Evolutionary conservation across 106 monocot genomes (phyloP), one percentile per base, ranked within the genome.

Genomic region (Platanthera guangdongensis): DNA sequence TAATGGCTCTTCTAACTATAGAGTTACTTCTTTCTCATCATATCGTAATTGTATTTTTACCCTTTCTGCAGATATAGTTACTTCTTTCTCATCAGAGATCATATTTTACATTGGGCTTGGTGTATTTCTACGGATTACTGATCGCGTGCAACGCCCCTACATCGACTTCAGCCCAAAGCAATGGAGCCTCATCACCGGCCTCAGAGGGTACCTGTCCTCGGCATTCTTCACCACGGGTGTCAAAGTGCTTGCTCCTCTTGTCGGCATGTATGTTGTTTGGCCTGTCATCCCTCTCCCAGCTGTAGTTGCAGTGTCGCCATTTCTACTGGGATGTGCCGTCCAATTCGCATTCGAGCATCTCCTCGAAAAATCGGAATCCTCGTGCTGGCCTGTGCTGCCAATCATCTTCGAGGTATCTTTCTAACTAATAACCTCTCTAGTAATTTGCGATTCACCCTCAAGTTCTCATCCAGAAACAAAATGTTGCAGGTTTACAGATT

Each of bases 381-480:
- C 92, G n/a, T 89, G 85, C 81, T 92, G 92, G 92, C 92, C 89
- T 21, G 53, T 92, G 22, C 19, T 92, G 51, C 86, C 89, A 46
- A 87, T 92, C 55, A 87, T 92, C 59, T 92, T 92, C 78, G 92
- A 92, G 92, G 92, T 92, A 82, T 65, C 0, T 73, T 46, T 4
- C 6, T n/a, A 51, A 19, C 50, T 46, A 2, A 9, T 11, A 22
- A 46, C 51, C 21, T 7, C 21, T 51, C 11, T 51, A 50, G 19
- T 19, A 9, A 30, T 51, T 72, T 1, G 4, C 8, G 16, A 14
- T 48, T 70, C 39, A 30, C 39, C 10, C 12, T 30, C 3, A 12
- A 2, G 14, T n/a, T 70, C 70, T 47, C 16, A 72, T 5, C 25
- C 72, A 21, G 18, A 9, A 21, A 51, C 46, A 8, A 51, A 51